Evolutionary conservation across 805 yeast species (phyloP).

Genomic region (Saturnispora quitensis): DNA sequence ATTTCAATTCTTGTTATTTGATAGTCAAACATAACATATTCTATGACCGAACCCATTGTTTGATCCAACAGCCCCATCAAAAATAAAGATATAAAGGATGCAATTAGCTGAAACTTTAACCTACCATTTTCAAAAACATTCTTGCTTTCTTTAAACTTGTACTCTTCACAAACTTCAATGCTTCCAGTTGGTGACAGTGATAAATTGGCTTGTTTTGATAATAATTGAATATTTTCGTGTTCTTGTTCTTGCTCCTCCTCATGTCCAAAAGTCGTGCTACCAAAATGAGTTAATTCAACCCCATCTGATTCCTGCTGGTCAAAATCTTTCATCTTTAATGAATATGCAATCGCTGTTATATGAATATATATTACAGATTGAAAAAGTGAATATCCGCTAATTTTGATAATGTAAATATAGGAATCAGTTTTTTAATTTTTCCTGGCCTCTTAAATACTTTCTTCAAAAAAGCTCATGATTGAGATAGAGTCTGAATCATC

Average conservation of each 20-base stretch:
- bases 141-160: conserved; percentile 29
- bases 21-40: conserved; percentile 40
- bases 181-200: not conserved
- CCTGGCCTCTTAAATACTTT: not conserved
- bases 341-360: not conserved
- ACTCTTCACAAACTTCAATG: conserved; percentile 16
- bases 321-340: not conserved
- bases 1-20: conserved; percentile 38
- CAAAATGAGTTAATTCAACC: not conserved
- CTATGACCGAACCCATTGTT: conserved; percentile 50
- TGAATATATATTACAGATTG: not conserved
- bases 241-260: not conserved
- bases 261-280: not conserved
- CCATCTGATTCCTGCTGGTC: not conserved
- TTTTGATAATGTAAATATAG: not conserved
- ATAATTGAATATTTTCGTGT: not conserved
- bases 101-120: conserved; percentile 36
- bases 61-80: conserved; percentile 53
- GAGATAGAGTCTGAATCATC: not conserved
- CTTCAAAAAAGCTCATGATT: not conserved
- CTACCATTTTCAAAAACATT: conserved; percentile 31
- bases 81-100: conserved; percentile 32
- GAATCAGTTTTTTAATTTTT: not conserved
- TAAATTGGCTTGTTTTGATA: not conserved
- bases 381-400: not conserved